Evolutionary conservation across 768 basidiomycete genomes (phyloP), one percentile per base, ranked within the genome.

Genomic region (Tephrocybe sp.): DNA sequence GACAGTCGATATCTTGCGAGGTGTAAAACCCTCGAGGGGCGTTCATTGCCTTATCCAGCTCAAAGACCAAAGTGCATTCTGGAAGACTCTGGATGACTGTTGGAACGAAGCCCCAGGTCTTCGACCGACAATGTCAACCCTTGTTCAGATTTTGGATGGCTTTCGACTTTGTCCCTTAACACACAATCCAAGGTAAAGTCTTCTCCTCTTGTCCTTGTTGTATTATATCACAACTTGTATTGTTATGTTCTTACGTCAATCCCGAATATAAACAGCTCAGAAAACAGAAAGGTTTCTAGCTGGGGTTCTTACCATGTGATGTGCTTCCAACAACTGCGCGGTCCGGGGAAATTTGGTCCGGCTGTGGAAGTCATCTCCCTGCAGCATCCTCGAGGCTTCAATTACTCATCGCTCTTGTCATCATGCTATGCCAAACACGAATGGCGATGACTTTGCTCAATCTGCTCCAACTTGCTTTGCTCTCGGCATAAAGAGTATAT

Each of bases 1-100:
- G 42, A 77, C 72, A 12, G 65, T 80, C 4, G 81, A 82, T 41
- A 77, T 83, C 30, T 50, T 82, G 25, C 69, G 78, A 5, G 78
- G 79, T 1, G 68, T 78, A 16, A 71, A 69, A 38, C 81, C 81
- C 0, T 70, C 70, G 12, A 63, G 69, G 22, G 71, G 68, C 2
- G 56, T 64, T 27, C 45, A 55, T 16, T 61, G 55, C 15, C 55
- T 64, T 12, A 58, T 69, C n/a, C 57, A 59, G 10, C 53, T 65
- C 16, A 57, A 64, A 16, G 61, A 69, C 7, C 63, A 67, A 37
- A 64, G 66, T 3, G 55, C 58, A 3, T 78, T 80, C 55, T 77
- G 78, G 75, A 55, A 53, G 11, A 64, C 71, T 38, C 57, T 80
- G 41, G 70, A 75, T 43, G 64, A 59, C 30, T 80, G 79, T 54